A percentile compares a stretch with the other conserved stretches of the same genome.
phyloP scores from a whole-genome alignment of 2,329 filamentous ascomycete genomes.

The Claviceps capensis region DNA sequence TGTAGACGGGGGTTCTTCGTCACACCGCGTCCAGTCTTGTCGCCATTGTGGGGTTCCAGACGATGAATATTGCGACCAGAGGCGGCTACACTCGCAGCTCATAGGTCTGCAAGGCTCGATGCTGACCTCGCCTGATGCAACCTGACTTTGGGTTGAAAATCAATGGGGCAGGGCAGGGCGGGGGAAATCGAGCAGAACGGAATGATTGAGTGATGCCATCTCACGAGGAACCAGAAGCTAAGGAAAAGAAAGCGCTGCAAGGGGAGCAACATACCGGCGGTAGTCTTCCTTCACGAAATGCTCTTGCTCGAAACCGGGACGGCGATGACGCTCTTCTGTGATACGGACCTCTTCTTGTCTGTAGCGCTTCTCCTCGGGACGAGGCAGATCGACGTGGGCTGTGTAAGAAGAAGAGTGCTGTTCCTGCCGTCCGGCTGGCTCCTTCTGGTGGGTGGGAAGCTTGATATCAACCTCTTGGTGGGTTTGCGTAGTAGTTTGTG shows the following conservation, averaged over 20 bases:
- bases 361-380: conserved; percentile 38
- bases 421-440: conserved; percentile 97
- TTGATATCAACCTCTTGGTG: conserved; percentile 86
- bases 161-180: background rate
- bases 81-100: background rate
- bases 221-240: too few relatives aligned
- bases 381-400: conserved; percentile 48
- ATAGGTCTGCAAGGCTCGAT: conserved; percentile 1
- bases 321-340: conserved; percentile 63
- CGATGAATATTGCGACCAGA: background rate
- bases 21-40: conserved; percentile 4
- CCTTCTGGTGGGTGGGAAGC: conserved; percentile 36
- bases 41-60: background rate
- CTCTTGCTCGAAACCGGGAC: conserved; percentile 50
- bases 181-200: background rate
- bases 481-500: conserved; percentile 40
- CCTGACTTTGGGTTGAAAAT: background rate
- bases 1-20: background rate
- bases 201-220: background rate
- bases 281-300: conserved; percentile 35
- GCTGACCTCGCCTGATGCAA: background rate
- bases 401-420: conserved; percentile 67
- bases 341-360: conserved; percentile 76
- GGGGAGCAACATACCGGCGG: conserved; percentile 34
- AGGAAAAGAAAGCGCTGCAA: conserved; percentile 3